Evolutionary conservation across 2,329 filamentous ascomycete species (phyloP), one percentile per base, ranked within the genome.

Genomic region (Beauveria varroae): DNA sequence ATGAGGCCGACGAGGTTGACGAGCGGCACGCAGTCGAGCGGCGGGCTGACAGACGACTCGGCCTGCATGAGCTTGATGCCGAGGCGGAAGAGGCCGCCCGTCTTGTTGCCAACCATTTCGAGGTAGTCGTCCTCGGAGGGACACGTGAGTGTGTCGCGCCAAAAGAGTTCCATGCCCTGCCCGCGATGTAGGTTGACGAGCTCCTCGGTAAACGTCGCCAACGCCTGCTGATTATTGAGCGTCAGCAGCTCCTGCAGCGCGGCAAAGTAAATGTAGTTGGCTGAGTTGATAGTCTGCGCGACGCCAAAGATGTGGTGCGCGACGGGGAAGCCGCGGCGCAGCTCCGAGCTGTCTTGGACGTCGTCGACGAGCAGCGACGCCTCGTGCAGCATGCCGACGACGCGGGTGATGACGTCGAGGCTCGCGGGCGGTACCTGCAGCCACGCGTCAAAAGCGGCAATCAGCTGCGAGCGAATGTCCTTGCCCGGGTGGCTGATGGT

Each of bases 81-180:
- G 10, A 96, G 77, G 46, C 91, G 83, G 78, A 96, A 96, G 1
- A 96, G 80, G 0, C 91, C 91, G 57, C 91, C 91, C 0, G 91
- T 96, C 77, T 96, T 96, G 76, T 96, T 93, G 68, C 85, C 85
- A 12, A 96, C 91, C 91, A 96, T 96, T 72, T 96, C 89, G n/a
- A 96, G 82, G 75, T 96, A 96, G 75, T 96, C 91, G 66, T 92
- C 89, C 74, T 95, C 91, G 55, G 84, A 89, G 16, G 91, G 91
- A 73, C 90, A 93, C 22, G 88, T 93, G 63, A 95, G 78, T 28
- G 87, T 91, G 75, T 95, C 90, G 62, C 90, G 83, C 91, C 92
- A 96, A 78, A 90, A 95, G 43, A 96, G 81, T 68, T 96, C 92
- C 89, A 96, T 93, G 65, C 91, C 91, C 74, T 96, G 91, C 22